These are phyloP conservation scores for Stephanodiscus triporus DNA, from an alignment of 108 stramenopile species.

Conservation along the genomic window DNA sequence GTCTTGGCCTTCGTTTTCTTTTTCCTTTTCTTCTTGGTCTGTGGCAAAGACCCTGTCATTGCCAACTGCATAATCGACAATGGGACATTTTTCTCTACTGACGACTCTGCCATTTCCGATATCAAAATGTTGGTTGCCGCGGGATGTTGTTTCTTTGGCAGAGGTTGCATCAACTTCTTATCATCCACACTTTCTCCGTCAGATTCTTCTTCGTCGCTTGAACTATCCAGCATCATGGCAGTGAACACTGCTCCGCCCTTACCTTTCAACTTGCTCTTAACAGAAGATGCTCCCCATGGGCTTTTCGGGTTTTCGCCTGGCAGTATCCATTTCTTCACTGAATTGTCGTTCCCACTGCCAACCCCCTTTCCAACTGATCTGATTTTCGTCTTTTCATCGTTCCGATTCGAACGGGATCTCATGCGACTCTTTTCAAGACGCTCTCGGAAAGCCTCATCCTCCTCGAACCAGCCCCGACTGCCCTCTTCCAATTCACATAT, in stretches of 20 bases:
- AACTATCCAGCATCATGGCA: constrained; percentile 87
- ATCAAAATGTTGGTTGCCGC: background rate
- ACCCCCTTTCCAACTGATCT: constrained; percentile 15
- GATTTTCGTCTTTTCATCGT: constrained; percentile 4
- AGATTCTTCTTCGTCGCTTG: constrained; percentile 79
- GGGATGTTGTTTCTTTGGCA: constrained; percentile 7
- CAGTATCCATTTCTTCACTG: constrained; percentile 48
- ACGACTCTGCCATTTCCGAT: background rate
- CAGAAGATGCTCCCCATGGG: constrained; percentile 31
- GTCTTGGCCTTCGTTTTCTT: constrained; percentile 36
- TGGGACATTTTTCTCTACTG: background rate
- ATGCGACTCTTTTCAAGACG: constrained; percentile 59
- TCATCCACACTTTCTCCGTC: constrained; percentile 14
- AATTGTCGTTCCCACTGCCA: constrained; percentile 3
- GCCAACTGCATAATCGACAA: background rate
- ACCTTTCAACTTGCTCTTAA: constrained; percentile 43
- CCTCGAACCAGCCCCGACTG: constrained; percentile 87
- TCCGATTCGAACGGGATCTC: constrained; percentile 25
- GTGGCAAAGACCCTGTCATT: background rate
- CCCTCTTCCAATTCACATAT: constrained; percentile 64
- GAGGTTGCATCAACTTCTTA: background rate
- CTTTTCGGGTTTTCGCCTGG: constrained; percentile 40
- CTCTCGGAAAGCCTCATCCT: constrained; percentile 67
- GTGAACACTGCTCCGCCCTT: constrained; percentile 72
- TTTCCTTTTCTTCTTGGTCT: constrained; percentile 22